Evolutionary conservation across 1,284 basidiomycete species (phyloP).

Genomic region (Austroboletus rostrupii): DNA sequence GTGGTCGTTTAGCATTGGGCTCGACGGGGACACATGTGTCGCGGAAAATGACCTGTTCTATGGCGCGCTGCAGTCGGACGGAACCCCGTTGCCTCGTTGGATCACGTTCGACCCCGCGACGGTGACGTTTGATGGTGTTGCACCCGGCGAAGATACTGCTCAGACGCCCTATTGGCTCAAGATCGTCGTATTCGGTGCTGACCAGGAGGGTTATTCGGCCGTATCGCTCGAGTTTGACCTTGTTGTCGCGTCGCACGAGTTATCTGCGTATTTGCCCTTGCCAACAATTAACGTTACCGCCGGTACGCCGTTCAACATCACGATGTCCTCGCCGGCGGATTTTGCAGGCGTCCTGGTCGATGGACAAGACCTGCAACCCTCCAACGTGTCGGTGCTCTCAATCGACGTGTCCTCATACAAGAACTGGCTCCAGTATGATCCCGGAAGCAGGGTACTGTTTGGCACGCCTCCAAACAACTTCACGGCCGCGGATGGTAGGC

Average conservation of each 20-base stretch:
- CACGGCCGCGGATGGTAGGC: conserved; percentile 23
- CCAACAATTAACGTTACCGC: conserved; percentile 67
- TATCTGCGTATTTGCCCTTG: conserved; percentile 45
- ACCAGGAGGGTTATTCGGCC: conserved; percentile 62
- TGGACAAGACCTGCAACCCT: conserved; percentile 47
- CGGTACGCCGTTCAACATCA: conserved; percentile 51
- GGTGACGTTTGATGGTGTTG: conserved; percentile 78
- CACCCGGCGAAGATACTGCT: conserved; percentile 46
- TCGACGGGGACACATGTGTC: conserved; percentile 65
- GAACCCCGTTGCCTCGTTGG: conserved; percentile 73
- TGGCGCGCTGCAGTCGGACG: conserved; percentile 60
- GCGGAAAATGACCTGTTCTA: conserved; percentile 58
- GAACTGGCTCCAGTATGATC: conserved; percentile 66
- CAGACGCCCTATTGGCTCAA: conserved; percentile 41
- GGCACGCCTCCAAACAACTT: conserved; percentile 54
- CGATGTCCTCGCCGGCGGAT: conserved; percentile 55
- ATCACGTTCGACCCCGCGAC: conserved; percentile 64
- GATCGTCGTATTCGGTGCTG: conserved; percentile 61
- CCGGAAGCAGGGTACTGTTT: conserved; percentile 49
- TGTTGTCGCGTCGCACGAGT: conserved; percentile 60
- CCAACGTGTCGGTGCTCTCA: conserved; percentile 47
- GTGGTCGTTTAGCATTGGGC: conserved; percentile 92
- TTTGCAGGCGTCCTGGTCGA: conserved; percentile 62
- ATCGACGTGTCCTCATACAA: conserved; percentile 55
- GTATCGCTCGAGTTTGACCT: conserved; percentile 50